Evolutionary conservation across 805 yeast genomes (phyloP).

Genomic region (Spathaspora gorwiae): DNA sequence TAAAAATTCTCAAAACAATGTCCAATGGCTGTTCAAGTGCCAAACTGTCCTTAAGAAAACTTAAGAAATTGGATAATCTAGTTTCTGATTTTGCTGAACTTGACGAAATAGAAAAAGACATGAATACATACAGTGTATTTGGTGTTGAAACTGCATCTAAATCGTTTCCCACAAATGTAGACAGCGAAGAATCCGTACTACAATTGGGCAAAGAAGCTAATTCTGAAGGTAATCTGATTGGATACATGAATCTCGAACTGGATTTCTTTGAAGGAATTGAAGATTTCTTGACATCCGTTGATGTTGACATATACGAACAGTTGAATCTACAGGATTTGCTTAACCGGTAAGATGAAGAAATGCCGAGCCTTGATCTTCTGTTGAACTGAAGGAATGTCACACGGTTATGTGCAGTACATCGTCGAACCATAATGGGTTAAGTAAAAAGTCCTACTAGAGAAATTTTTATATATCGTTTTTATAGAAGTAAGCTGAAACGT

Average conservation of each 20-base stretch:
- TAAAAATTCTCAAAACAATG: constrained; percentile 9
- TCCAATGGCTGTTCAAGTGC: constrained; percentile 13
- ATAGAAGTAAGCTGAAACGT: too few species aligned
- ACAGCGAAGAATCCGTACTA: neutral
- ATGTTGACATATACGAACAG: constrained; percentile 3
- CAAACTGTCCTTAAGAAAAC: constrained; percentile 5
- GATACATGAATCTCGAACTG: neutral
- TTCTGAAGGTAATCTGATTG: neutral
- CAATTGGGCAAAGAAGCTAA: neutral
- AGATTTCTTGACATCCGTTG: constrained; percentile 3
- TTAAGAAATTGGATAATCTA: constrained; percentile 6
- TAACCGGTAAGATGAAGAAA: neutral
- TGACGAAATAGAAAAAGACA: constrained; percentile 6
- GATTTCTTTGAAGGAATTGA: constrained; percentile 5
- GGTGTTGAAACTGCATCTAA: constrained; percentile 4
- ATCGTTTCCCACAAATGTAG: constrained; percentile 4
- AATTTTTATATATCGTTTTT: too few species aligned
- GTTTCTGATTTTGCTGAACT: constrained; percentile 6
- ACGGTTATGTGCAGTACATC: too few species aligned
- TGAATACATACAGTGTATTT: constrained; percentile 3
- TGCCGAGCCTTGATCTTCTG: too few species aligned
- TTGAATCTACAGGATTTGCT: neutral
- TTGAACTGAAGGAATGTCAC: too few species aligned
- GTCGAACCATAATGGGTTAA: too few species aligned
- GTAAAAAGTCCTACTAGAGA: too few species aligned